Evolutionary conservation across 805 yeast species (phyloP), one percentile per base, ranked within the genome.

Genomic region (Candida methanosorbosa): DNA sequence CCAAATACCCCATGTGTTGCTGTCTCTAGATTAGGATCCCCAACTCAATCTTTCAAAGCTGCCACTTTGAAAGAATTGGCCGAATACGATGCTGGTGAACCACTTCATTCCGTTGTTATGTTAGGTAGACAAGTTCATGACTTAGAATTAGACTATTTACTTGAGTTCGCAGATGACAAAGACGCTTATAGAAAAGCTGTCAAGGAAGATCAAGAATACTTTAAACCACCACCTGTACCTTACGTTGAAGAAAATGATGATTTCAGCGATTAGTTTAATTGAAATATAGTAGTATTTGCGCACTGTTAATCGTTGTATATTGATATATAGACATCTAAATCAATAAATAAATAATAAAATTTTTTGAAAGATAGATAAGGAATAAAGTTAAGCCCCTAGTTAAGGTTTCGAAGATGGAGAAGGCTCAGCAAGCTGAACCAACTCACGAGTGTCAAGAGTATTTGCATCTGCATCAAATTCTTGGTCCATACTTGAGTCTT

Each of bases 121-220:
- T 67, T 90, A 35, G 98, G 98, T 18, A 75, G 94, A 71, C 90
- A 80, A 62, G 88, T 87, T 18, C 98, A 90, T 52, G 97, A 90
- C 41, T 70, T 90, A 39, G 98, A 90, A 56, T 59, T 85, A 46
- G 96, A 88, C 46, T 90, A 80, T 52, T 61, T 92, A 54, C 63
- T 79, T 40, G 88, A 77, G 48, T 90, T 75, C 59, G 81, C 82
- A 21, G 80, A 75, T 37, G 70, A 85, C 48, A 60, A 63, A 41
- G 74, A 63, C 7, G 61, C 60, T 8, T 75, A 75, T 52, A 67
- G 57, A 41, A 48, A 44, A 13, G 64, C 71, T 17, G 72, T 77
- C 25, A 59, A 56, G 42, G 55, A 46, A 21, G 78, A 81, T 50
- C 88, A 81, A 61, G 83, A 81, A 51, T 72, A 56, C 46, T 81